Percentiles rank a stretch among this genome's conserved stretches.
Evolutionary conservation across 495 filamentous ascomycete species (phyloP).

Genomic region (Penicillium angulare): DNA sequence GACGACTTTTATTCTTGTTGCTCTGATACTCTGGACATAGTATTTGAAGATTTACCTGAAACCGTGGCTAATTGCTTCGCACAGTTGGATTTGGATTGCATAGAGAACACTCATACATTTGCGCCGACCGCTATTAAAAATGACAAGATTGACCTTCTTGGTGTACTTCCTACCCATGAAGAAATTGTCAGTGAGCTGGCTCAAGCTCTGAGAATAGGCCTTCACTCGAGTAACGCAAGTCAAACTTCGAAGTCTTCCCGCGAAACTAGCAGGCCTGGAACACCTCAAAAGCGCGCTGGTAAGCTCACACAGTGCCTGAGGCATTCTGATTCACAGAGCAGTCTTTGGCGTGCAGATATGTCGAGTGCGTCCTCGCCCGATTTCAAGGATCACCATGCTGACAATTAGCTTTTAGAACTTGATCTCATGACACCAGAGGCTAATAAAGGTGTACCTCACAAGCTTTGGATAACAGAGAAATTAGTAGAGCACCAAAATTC

Average conservation of each 20-base stretch:
- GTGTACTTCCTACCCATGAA: neutral
- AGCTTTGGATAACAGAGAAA: neutral
- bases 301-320: neutral
- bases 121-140: neutral
- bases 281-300: too few species aligned
- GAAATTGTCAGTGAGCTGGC: neutral
- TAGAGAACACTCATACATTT: neutral
- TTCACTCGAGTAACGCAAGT: too few species aligned
- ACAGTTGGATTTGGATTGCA: neutral
- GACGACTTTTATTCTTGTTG: too few species aligned
- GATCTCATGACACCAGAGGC: neutral
- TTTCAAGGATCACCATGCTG: neutral
- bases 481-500: too few species aligned
- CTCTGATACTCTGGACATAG: too few species aligned
- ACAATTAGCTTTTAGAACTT: neutral
- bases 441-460: neutral
- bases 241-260: too few species aligned
- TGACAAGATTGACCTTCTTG: neutral
- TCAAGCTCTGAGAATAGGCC: neutral
- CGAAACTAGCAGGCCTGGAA: too few species aligned
- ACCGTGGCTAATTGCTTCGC: neutral
- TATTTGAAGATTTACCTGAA: neutral
- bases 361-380: neutral
- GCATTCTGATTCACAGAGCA: neutral
- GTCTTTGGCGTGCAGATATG: slow-evolving; percentile 3